Evolutionary conservation across 1,139 yeast genomes (phyloP).

Genomic region (Saccharomyces hybrid): DNA sequence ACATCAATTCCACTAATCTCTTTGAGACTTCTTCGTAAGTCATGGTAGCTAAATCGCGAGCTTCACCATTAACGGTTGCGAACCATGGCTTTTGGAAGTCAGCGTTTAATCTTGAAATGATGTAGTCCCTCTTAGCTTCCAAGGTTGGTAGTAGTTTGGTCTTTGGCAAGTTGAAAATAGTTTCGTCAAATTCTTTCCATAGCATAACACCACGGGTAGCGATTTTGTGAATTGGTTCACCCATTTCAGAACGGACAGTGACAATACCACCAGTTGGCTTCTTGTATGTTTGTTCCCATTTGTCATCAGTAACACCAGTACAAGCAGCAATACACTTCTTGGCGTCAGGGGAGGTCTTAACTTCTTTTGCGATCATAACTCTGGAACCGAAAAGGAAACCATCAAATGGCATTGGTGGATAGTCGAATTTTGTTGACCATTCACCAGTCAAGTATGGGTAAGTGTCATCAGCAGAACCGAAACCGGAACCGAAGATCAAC

Average conservation of each 20-base stretch:
- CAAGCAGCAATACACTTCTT: constrained; percentile 86
- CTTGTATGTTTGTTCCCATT: constrained; percentile 94
- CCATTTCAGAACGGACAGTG: constrained; percentile 97
- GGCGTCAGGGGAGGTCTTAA: constrained; percentile 87
- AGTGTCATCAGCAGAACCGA: constrained; percentile 93
- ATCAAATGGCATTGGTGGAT: constrained; percentile 98
- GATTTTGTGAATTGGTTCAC: constrained; percentile 97
- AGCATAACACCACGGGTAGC: constrained; percentile 96
- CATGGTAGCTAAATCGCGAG: constrained; percentile 87
- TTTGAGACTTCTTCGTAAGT: constrained; percentile 86
- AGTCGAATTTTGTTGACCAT: constrained; percentile 79
- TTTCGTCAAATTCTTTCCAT: constrained; percentile 95
- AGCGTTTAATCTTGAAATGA: constrained; percentile 75
- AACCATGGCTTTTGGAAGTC: constrained; percentile 99
- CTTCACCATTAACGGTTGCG: constrained; percentile 57
- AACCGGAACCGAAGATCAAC: constrained; percentile 95
- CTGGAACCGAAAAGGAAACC: constrained; percentile 95
- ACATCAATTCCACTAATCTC: constrained; percentile 84
- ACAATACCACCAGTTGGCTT: constrained; percentile 94
- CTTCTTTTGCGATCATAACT: constrained; percentile 96
- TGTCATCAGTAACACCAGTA: constrained; percentile 75
- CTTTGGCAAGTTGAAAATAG: constrained; percentile 85
- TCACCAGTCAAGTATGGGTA: constrained; percentile 95
- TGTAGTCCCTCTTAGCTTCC: constrained; percentile 75
- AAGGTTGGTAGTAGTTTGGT: constrained; percentile 78